Percentiles rank a stretch among this genome's conserved stretches.
Evolutionary conservation across 495 filamentous ascomycete genomes (phyloP).

Genomic region (Podospora sp.): DNA sequence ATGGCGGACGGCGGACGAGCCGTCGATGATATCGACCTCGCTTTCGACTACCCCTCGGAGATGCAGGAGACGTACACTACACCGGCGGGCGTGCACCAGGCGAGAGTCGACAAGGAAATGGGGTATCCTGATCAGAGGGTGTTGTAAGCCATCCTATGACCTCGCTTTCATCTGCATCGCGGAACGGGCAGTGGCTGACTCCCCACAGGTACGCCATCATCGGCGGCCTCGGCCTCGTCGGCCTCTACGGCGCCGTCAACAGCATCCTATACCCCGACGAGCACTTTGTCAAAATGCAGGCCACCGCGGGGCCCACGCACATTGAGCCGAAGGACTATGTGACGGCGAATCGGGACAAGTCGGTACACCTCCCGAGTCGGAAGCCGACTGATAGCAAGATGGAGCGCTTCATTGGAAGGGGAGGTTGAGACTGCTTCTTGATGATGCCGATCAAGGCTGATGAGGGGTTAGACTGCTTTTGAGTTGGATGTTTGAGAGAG

Average conservation of each 20-base stretch:
- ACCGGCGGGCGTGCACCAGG: conserved; percentile 1
- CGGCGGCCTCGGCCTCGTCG: neutral
- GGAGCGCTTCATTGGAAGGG: conserved; percentile 17
- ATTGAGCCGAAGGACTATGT: neutral
- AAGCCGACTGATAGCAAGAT: conserved; percentile 13
- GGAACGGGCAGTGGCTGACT: neutral
- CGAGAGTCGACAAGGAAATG: conserved; percentile 14
- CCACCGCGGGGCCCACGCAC: neutral
- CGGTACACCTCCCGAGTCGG: conserved; percentile 1
- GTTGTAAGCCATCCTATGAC: conserved; percentile 2
- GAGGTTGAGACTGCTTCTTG: conserved; percentile 1
- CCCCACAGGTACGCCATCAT: neutral
- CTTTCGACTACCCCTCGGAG: conserved; percentile 34
- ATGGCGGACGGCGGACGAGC: conserved; percentile 18
- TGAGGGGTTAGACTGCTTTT: conserved; percentile 23
- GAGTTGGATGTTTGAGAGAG: neutral
- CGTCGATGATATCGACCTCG: conserved; percentile 32
- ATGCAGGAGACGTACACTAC: conserved; percentile 24
- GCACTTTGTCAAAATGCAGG: neutral
- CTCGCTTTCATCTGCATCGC: neutral
- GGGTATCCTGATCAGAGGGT: conserved; percentile 10
- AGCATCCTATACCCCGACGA: neutral
- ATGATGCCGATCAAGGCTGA: neutral
- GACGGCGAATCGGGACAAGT: neutral
- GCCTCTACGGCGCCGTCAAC: conserved; percentile 12